phyloP scores from a whole-genome alignment of 768 basidiomycete species.

The Exidia glandulosa region DNA sequence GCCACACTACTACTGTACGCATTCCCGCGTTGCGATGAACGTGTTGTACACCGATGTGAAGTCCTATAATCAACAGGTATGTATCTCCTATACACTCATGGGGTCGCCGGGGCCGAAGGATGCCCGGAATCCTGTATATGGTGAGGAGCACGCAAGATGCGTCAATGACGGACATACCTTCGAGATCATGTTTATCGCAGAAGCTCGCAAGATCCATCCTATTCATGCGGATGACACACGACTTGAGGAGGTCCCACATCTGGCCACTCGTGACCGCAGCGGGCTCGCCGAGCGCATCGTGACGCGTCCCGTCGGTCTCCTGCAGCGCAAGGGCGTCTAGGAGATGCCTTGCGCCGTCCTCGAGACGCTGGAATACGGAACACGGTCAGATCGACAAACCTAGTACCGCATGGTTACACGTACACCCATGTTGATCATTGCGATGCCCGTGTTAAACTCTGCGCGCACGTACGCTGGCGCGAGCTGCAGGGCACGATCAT shows the following conservation, averaged over 20 bases:
- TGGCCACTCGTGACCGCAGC: conserved; percentile 33
- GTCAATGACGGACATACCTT: conserved; percentile 26
- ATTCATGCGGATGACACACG: conserved; percentile 70
- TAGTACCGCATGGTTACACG: conserved; percentile 16
- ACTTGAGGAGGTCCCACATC: conserved; percentile 77
- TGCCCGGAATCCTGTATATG: conserved; percentile 4
- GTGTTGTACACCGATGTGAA: too few relatives aligned
- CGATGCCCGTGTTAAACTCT: conserved; percentile 91
- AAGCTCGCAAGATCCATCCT: conserved; percentile 63
- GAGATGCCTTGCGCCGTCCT: conserved; percentile 78
- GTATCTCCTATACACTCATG: not conserved
- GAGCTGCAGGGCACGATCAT: conserved; percentile 73
- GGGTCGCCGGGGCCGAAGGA: not conserved
- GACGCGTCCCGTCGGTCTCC: conserved; percentile 54
- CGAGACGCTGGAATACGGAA: conserved; percentile 47
- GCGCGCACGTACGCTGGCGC: conserved; percentile 88
- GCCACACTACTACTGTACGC: too few relatives aligned
- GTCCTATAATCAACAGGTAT: not conserved
- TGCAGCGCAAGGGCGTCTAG: conserved; percentile 85
- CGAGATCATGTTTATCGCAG: conserved; percentile 64
- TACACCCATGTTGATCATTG: conserved; percentile 78
- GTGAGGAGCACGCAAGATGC: not conserved
- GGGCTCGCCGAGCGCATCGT: conserved; percentile 56
- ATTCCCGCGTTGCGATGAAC: too few relatives aligned
- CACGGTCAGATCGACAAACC: conserved; percentile 1